Conservation (phyloP, 2,329 filamentous ascomycete species). For the Fusarium chuoi region DNA sequence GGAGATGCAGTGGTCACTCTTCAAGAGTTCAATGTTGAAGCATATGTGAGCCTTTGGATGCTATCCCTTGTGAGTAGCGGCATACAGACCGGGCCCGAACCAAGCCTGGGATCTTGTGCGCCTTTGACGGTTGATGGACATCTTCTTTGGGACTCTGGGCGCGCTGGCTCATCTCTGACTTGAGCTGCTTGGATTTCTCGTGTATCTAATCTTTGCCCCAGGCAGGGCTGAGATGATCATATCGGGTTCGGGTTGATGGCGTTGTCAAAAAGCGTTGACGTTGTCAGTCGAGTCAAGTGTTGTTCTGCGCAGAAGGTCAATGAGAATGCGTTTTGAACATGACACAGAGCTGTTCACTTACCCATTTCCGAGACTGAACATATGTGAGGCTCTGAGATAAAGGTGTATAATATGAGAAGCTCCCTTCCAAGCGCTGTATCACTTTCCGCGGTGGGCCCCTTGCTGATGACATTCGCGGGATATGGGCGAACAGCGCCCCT, state of each 20-base stretch:
- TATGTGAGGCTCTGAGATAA: fast-evolving
- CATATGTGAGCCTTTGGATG: fast-evolving
- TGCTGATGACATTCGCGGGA: background rate
- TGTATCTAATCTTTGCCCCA: fast-evolving
- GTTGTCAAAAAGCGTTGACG: fast-evolving
- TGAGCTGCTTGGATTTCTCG: background rate
- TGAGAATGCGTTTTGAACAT: background rate
- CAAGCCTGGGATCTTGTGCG: background rate
- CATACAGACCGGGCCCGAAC: fast-evolving
- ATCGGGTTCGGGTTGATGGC: fast-evolving
- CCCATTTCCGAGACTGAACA: too few relatives aligned
- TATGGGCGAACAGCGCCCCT: fast-evolving
- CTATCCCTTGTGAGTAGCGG: fast-evolving
- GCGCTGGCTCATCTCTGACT: too few relatives aligned
- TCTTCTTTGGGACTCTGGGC: fast-evolving
- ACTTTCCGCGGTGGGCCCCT: too few relatives aligned
- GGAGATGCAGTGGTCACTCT: too few relatives aligned
- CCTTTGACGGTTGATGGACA: too few relatives aligned
- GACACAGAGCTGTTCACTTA: too few relatives aligned
- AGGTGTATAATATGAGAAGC: background rate
- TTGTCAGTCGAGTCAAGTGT: background rate
- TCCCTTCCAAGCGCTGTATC: fast-evolving
- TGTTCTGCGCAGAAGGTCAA: too few relatives aligned
- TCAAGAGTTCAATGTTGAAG: fast-evolving
- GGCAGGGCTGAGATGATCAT: fast-evolving